Evolutionary conservation across 1,139 yeast genomes (phyloP).

Genomic region (Pneumocystis jirovecii): DNA sequence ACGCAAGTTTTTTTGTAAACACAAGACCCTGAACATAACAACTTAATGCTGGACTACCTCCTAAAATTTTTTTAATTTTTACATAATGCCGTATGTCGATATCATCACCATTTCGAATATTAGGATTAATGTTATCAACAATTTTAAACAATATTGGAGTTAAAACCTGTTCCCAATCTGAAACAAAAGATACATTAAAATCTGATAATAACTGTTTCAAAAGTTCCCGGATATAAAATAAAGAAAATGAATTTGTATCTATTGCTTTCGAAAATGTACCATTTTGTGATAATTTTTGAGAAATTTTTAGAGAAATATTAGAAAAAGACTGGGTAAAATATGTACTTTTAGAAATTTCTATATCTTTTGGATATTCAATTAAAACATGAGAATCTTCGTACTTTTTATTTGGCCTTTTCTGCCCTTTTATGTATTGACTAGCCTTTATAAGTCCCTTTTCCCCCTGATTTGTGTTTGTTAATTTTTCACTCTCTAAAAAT

Average conservation of each 20-base stretch:
- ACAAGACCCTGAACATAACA: conserved; percentile 61
- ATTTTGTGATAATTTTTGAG: conserved; percentile 5
- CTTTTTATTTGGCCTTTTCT: not conserved
- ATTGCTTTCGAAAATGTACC: conserved; percentile 7
- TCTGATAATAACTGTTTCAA: conserved; percentile 45
- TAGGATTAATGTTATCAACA: conserved; percentile 37
- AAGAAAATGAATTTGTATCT: conserved; percentile 29
- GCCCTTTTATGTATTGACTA: not conserved
- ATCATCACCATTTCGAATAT: conserved; percentile 49
- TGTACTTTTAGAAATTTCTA: not conserved
- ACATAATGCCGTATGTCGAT: conserved; percentile 77
- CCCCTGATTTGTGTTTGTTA: not conserved
- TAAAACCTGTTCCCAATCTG: conserved; percentile 40
- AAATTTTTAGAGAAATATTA: not conserved
- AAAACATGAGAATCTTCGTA: not conserved
- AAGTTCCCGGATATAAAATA: conserved; percentile 31
- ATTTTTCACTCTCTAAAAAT: not conserved
- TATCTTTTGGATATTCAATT: not conserved
- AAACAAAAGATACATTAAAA: conserved; percentile 33
- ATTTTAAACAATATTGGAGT: conserved; percentile 33
- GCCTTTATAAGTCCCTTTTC: not conserved
- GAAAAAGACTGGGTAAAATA: not conserved
- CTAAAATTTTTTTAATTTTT: conserved; percentile 69
- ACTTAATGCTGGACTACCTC: conserved; percentile 49
- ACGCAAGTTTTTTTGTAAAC: conserved; percentile 74